phyloP scores from a whole-genome alignment of 257 asterid species.

The Scutellaria minor region DNA sequence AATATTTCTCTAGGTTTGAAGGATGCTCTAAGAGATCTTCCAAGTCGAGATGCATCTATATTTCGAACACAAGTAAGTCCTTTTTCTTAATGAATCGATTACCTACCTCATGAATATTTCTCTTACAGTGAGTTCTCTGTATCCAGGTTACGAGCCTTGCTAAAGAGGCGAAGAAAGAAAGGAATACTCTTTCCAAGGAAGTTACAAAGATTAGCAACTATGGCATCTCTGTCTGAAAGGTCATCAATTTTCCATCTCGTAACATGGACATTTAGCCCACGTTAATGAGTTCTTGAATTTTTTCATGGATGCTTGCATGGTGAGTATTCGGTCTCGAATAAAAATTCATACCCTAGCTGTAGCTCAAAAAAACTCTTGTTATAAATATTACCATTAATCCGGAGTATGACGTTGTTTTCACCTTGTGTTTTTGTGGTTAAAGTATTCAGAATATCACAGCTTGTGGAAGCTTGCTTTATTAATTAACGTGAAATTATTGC shows the following conservation, averaged over 20 bases:
- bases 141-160: constrained; percentile 73
- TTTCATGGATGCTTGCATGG: constrained; percentile 10
- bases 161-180: constrained; percentile 74
- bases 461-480: background rate
- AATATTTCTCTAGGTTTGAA: constrained; percentile 64
- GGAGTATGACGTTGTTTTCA: background rate
- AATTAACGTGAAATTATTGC: background rate
- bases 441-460: background rate
- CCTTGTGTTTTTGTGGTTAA: background rate
- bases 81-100: background rate
- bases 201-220: constrained; percentile 85
- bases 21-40: constrained; percentile 83
- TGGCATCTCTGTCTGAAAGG: constrained; percentile 76
- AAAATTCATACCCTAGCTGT: constrained; percentile 20
- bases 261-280: constrained; percentile 19
- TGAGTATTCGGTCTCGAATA: constrained; percentile 5
- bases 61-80: constrained; percentile 70
- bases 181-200: constrained; percentile 71
- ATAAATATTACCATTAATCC: too few species aligned
- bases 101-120: constrained; percentile 15
- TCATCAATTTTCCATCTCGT: constrained; percentile 7
- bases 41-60: constrained; percentile 78
- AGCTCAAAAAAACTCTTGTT: background rate
- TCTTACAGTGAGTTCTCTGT: constrained; percentile 17
- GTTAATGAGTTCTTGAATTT: constrained; percentile 9